Percentiles rank a stretch among this genome's conserved stretches.
phyloP scores from a whole-genome alignment of 306 rosid species.

The Purshia tridentata region DNA sequence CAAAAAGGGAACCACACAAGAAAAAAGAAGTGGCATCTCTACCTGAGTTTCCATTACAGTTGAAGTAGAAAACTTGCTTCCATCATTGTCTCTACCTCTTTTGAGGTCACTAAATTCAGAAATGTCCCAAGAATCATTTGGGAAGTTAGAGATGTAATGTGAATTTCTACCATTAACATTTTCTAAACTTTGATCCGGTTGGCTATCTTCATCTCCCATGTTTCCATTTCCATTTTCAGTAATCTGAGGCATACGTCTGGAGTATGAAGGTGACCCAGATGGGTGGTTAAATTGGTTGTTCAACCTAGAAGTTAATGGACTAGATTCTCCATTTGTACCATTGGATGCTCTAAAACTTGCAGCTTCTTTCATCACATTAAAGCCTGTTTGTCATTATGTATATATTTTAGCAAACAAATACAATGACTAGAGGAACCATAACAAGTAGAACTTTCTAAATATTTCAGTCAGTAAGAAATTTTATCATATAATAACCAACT shows the following conservation, averaged over 20 bases:
- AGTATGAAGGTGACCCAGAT: conserved; percentile 40
- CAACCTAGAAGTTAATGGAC: conserved; percentile 34
- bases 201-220: conserved; percentile 28
- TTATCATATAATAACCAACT: background rate
- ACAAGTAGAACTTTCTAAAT: background rate
- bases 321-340: conserved; percentile 46
- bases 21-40: background rate
- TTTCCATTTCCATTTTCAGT: conserved; percentile 51
- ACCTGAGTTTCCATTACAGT: conserved; percentile 60
- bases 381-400: conserved; percentile 32
- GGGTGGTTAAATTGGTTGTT: conserved; percentile 41
- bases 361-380: conserved; percentile 41
- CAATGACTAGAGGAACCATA: background rate
- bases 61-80: conserved; percentile 49
- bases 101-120: conserved; percentile 45
- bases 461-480: background rate
- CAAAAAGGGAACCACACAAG: background rate
- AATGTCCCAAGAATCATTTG: conserved; percentile 55
- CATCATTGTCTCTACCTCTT: conserved; percentile 52
- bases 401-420: background rate
- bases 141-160: conserved; percentile 36
- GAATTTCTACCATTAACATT: conserved; percentile 34
- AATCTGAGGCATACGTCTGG: conserved; percentile 52
- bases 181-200: conserved; percentile 28
- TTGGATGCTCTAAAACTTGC: conserved; percentile 37